A percentile compares a stretch with the other conserved stretches of the same genome.
These are phyloP conservation scores for Pinus taeda DNA, from an alignment of 75 land plant species.

Conservation along the genomic window DNA sequence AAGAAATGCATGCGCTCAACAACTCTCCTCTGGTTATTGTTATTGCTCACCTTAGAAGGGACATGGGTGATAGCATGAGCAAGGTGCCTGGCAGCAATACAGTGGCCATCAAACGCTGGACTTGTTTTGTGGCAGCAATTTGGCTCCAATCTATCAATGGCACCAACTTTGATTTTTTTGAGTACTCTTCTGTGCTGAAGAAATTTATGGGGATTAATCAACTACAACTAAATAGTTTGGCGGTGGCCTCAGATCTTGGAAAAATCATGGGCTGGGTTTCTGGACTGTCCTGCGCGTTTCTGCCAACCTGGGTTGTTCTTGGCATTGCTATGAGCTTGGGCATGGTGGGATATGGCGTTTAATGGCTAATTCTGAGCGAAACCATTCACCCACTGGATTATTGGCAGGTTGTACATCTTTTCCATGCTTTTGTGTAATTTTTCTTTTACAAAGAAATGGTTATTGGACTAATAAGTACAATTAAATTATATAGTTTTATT, in stretches of 20 bases:
- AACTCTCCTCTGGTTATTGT: too few species aligned
- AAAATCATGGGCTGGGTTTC: slow-evolving; percentile 72
- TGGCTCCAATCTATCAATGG: slow-evolving; percentile 86
- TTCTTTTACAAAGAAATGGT: too few species aligned
- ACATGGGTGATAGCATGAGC: neutral
- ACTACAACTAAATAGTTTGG: slow-evolving; percentile 68
- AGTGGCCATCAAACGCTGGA: slow-evolving; percentile 29
- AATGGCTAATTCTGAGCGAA: slow-evolving; percentile 51
- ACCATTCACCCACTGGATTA: slow-evolving; percentile 35
- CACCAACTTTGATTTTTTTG: slow-evolving; percentile 67
- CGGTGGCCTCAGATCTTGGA: slow-evolving; percentile 84
- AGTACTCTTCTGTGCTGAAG: slow-evolving; percentile 80
- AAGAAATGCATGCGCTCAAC: too few species aligned
- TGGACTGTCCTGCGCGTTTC: slow-evolving; percentile 44
- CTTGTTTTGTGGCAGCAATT: slow-evolving; percentile 64
- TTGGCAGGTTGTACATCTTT: slow-evolving; percentile 17
- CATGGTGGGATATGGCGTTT: slow-evolving; percentile 60
- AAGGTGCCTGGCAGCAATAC: neutral
- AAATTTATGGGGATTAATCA: slow-evolving; percentile 64
- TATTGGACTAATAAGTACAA: too few species aligned
- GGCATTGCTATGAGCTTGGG: slow-evolving; percentile 51
- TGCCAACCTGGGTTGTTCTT: slow-evolving; percentile 64
- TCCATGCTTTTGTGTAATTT: too few species aligned
- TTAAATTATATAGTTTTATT: too few species aligned
- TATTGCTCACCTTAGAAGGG: too few species aligned